phyloP scores from a whole-genome alignment of 345 rosid species.

The Citrus maxima region DNA sequence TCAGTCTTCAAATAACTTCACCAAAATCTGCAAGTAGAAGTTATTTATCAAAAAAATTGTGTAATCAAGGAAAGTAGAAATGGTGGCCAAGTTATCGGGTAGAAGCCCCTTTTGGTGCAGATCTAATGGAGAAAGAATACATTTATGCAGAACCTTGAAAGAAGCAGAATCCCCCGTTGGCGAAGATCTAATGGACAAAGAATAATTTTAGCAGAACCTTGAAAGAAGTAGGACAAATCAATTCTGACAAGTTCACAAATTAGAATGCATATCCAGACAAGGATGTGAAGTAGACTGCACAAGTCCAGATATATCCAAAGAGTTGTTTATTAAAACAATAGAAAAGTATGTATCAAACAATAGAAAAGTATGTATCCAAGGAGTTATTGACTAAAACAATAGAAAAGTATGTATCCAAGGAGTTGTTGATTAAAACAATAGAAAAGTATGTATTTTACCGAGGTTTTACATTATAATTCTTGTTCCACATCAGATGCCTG shows the following conservation, averaged over 20 bases:
- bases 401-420: not conserved
- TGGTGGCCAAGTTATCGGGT: not conserved
- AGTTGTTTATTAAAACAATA: not conserved
- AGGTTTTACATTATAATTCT: conserved; percentile 48
- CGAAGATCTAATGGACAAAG: not conserved
- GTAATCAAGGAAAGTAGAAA: not conserved
- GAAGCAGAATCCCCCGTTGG: not conserved
- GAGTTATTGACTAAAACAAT: not conserved
- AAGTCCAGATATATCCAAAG: not conserved
- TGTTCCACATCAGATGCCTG: conserved; percentile 44
- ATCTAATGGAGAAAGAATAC: not conserved
- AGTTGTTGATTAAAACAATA: not conserved
- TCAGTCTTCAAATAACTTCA: not conserved
- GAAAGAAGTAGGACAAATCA: not conserved
- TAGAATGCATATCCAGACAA: not conserved
- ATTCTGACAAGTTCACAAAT: not conserved
- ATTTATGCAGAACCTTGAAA: not conserved
- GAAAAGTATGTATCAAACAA: not conserved
- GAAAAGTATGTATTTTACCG: conserved; percentile 23
- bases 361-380: not conserved
- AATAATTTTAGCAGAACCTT: not conserved
- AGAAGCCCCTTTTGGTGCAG: not conserved
- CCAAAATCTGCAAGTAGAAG: not conserved
- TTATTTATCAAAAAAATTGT: not conserved
- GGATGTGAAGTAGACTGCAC: not conserved